A percentile compares a stretch with the other conserved stretches of the same genome.
Evolutionary conservation across 441 rosid species (phyloP).

Genomic region (Biscutella laevigata): DNA sequence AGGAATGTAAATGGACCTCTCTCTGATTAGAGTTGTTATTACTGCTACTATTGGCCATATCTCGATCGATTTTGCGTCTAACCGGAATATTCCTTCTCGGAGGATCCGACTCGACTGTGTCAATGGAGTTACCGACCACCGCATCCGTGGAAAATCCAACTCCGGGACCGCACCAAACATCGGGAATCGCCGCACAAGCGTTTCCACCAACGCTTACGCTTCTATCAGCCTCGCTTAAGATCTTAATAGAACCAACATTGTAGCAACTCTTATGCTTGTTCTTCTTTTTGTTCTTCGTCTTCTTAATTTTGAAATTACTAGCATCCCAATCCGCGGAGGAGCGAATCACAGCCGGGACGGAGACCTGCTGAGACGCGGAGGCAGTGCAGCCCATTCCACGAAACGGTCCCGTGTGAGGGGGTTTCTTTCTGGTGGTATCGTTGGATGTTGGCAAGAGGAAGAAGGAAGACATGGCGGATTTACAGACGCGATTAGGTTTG

Average conservation of each 20-base stretch:
- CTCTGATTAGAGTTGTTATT: too few species aligned
- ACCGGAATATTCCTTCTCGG: slow-evolving; percentile 43
- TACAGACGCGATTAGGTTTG: slow-evolving; percentile 26
- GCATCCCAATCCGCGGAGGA: slow-evolving; percentile 71
- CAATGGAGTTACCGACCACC: slow-evolving; percentile 48
- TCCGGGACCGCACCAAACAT: slow-evolving; percentile 64
- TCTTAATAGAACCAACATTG: slow-evolving; percentile 19
- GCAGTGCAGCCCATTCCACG: slow-evolving; percentile 73
- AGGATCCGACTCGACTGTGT: slow-evolving; percentile 42
- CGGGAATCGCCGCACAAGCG: slow-evolving; percentile 39
- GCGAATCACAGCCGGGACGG: slow-evolving; percentile 70
- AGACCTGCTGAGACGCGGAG: slow-evolving; percentile 65
- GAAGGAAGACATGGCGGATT: slow-evolving; percentile 37
- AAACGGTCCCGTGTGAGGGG: slow-evolving; percentile 38
- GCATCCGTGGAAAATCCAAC: slow-evolving; percentile 68
- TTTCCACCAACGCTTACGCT: slow-evolving; percentile 18
- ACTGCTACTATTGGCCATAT: slow-evolving; percentile 26
- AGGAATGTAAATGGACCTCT: slow-evolving; percentile 25
- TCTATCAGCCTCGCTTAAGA: slow-evolving; percentile 17
- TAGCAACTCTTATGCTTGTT: slow-evolving; percentile 22
- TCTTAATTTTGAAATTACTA: slow-evolving; percentile 41
- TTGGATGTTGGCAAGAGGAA: slow-evolving; percentile 36
- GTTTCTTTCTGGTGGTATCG: slow-evolving; percentile 40
- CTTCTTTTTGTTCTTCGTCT: slow-evolving; percentile 31
- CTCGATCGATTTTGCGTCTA: slow-evolving; percentile 66